Evolutionary conservation across 2,329 filamentous ascomycete genomes (phyloP).

Genomic region (Fusarium napiforme): DNA sequence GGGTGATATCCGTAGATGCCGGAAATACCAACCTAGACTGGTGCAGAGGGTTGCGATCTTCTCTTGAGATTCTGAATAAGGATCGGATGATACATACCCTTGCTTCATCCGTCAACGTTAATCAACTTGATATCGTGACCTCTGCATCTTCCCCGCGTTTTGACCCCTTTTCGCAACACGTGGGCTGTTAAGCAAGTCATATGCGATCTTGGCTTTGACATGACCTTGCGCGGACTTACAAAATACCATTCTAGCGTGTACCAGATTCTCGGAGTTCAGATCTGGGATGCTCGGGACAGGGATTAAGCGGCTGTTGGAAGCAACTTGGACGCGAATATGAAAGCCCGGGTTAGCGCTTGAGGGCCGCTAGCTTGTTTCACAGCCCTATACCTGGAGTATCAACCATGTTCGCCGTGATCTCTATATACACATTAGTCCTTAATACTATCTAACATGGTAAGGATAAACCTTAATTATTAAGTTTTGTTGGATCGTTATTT

Average conservation of each 20-base stretch:
- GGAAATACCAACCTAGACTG: not conserved
- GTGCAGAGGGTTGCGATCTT: not conserved
- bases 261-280: not conserved
- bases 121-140: not conserved
- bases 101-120: accelerated
- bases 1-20: not conserved
- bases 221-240: not conserved
- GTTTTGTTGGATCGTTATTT: accelerated
- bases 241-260: not conserved
- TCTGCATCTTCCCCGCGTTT: not conserved
- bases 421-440: not conserved
- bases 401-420: accelerated
- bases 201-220: not conserved
- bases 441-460: too few species aligned
- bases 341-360: not conserved
- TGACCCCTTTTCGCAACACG: not conserved
- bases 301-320: accelerated
- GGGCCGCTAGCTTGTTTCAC: not conserved
- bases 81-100: not conserved
- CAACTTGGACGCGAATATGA: not conserved
- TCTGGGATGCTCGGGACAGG: not conserved
- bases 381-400: not conserved
- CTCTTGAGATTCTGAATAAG: not conserved
- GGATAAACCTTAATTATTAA: too few species aligned
- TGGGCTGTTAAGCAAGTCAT: not conserved